A percentile compares a stretch with the other conserved stretches of the same genome.
Evolutionary conservation across 2,329 filamentous ascomycete species (phyloP).

Genomic region (Sporothrix protearum): DNA sequence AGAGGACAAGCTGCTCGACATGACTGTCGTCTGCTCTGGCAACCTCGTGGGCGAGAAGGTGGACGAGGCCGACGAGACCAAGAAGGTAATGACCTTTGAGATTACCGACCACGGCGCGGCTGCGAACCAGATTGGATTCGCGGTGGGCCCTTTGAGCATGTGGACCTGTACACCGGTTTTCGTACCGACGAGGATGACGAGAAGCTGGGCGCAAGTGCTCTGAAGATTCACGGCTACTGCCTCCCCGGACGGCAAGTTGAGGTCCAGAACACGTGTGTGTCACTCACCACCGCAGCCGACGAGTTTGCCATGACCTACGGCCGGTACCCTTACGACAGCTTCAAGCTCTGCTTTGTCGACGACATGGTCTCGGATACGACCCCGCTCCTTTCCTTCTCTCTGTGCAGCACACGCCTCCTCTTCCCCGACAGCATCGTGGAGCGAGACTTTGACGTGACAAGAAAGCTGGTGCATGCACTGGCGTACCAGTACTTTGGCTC

Average conservation of each 20-base stretch:
- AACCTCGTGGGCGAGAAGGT: constrained; percentile 79
- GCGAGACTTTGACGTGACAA: constrained; percentile 74
- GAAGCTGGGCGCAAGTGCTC: constrained; percentile 79
- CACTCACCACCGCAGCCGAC: constrained; percentile 83
- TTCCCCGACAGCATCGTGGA: constrained; percentile 85
- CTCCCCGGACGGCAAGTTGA: constrained; percentile 78
- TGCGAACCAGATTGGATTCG: constrained; percentile 87
- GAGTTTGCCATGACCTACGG: constrained; percentile 85
- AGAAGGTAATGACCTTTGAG: constrained; percentile 84
- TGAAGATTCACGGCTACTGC: constrained; percentile 89
- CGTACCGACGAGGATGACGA: constrained; percentile 89
- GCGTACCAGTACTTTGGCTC: constrained; percentile 94
- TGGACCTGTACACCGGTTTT: constrained; percentile 80
- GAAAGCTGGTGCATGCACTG: constrained; percentile 75
- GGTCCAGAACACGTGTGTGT: constrained; percentile 80
- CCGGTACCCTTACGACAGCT: constrained; percentile 85
- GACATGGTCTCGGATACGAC: constrained; percentile 74
- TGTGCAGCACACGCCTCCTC: constrained; percentile 82
- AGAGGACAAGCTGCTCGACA: constrained; percentile 82
- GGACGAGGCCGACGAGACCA: constrained; percentile 71
- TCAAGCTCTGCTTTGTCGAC: constrained; percentile 92
- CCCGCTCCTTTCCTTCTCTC: constrained; percentile 75
- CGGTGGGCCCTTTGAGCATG: constrained; percentile 92
- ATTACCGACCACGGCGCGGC: constrained; percentile 61
- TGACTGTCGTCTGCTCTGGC: constrained; percentile 87